Base-by-base conservation (phyloP, 495 filamentous ascomycete species). In the Neurospora cerealis region DNA sequence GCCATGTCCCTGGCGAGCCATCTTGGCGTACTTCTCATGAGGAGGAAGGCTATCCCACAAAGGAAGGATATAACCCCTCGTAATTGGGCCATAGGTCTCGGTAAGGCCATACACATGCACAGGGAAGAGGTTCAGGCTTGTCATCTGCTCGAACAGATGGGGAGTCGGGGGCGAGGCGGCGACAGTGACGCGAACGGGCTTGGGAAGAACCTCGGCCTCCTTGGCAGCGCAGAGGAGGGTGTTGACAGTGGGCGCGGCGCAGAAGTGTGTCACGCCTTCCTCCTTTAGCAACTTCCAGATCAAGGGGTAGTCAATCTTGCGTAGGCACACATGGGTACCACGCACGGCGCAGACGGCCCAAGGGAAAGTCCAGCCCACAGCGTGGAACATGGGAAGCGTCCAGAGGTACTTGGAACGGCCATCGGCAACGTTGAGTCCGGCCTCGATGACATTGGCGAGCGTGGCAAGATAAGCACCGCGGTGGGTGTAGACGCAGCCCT, bases 101-200 rank as follows among this genome's bases (percentile, higher is more conserved):
- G 95, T 97, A 81, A 98, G 81, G 13, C 96, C 96, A 80, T 98
- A 98, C 10, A 96, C 93, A 81, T 99, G 96, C 13, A 98, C 94
- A 2, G 96, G 96, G 48, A 91, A 86, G 54, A 99, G 87, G 77
- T 98, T 98, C 15, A 98, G 83, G 28, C 88, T 83, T 6, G 82
- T 82, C 96, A 99, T 99, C 80, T 93, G 90, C 83, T 96, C 91
- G 75, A 99, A 98, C 4, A 99, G 87, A 79, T 94, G 91, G 6
- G 93, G 89, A 2, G 93, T 93, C 3, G 96, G 96, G 19, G 96
- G 96, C 74, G 89, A 93, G 4, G 96, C 96, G 40, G 96, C 96
- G 24, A 99, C 96, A 2, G 93, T 98, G 34, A 98, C 96, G 3
- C 90, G 88, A 48, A 98, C 94, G 4, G 90, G 90, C 8, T 88